Percentiles rank a stretch among this genome's conserved stretches.
phyloP scores from a whole-genome alignment of 139 green algal genomes.

The Closterium sp. region DNA sequence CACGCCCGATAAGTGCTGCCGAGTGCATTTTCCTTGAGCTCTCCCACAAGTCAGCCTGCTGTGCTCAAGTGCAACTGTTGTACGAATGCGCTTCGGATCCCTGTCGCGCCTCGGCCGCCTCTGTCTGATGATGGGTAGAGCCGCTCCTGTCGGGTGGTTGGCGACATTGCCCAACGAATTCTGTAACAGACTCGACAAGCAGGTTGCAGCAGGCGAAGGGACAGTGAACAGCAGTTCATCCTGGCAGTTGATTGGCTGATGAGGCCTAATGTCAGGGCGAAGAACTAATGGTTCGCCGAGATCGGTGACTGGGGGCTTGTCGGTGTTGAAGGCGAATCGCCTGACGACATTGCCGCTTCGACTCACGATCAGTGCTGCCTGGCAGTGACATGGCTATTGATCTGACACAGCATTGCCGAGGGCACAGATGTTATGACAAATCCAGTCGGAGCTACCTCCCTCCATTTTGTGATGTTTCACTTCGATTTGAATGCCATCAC shows the following conservation, averaged over 20 bases:
- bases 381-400: not conserved
- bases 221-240: not conserved
- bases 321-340: not conserved
- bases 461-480: too few relatives aligned
- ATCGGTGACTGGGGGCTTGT: not conserved
- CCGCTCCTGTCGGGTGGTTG: too few relatives aligned
- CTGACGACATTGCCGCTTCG: not conserved
- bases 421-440: too few relatives aligned
- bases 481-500: too few relatives aligned
- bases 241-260: not conserved
- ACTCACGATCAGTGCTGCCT: not conserved
- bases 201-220: too few relatives aligned
- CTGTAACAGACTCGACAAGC: not conserved
- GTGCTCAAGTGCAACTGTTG: not conserved
- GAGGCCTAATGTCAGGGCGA: not conserved
- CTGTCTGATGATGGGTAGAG: not conserved
- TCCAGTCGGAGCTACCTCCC: too few relatives aligned
- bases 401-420: not conserved
- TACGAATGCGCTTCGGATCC: not conserved
- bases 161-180: not conserved
- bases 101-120: not conserved
- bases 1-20: too few relatives aligned
- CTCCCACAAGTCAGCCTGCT: too few relatives aligned
- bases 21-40: too few relatives aligned
- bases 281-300: not conserved